These are phyloP conservation scores for Tetracentron sinense DNA, from an alignment of 164 flowering plant species.

Conservation along the genomic window DNA sequence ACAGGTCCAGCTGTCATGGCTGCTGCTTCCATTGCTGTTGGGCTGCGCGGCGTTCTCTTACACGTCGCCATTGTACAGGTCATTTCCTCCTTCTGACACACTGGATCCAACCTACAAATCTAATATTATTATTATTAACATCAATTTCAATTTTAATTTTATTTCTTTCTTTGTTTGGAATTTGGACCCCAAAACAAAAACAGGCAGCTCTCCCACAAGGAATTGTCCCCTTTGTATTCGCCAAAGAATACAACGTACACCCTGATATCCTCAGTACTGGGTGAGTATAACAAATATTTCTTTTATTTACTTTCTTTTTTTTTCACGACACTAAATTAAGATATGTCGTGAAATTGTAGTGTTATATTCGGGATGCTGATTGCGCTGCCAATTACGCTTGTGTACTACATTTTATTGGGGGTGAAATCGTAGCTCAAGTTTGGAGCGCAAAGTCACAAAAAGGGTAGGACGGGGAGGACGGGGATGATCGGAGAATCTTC, in stretches of 20 bases:
- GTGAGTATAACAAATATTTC: constrained; percentile 20
- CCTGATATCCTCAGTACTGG: constrained; percentile 90
- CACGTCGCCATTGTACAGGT: constrained; percentile 93
- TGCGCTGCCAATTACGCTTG: constrained; percentile 77
- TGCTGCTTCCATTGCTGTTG: constrained; percentile 86
- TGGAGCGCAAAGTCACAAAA: too few species aligned
- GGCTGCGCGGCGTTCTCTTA: constrained; percentile 71
- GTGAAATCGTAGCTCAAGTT: too few species aligned
- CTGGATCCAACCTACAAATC: constrained; percentile 21
- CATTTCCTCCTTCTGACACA: constrained; percentile 30
- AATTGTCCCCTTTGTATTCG: constrained; percentile 93
- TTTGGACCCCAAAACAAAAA: constrained; percentile 10
- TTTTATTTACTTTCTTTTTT: background rate
- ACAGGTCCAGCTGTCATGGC: constrained; percentile 98
- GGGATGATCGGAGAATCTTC: too few species aligned
- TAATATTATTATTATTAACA: background rate
- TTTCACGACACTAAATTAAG: background rate
- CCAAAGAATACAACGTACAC: constrained; percentile 84
- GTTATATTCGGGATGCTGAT: constrained; percentile 89
- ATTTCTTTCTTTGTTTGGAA: background rate
- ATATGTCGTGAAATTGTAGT: constrained; percentile 27
- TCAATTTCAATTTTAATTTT: background rate
- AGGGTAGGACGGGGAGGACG: too few species aligned
- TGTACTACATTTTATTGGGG: constrained; percentile 85
- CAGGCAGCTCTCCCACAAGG: constrained; percentile 97